A percentile compares a stretch with the other conserved stretches of the same genome.
These are phyloP conservation scores for Brassica napus DNA, from an alignment of 345 rosid species.

Conservation along the genomic window DNA sequence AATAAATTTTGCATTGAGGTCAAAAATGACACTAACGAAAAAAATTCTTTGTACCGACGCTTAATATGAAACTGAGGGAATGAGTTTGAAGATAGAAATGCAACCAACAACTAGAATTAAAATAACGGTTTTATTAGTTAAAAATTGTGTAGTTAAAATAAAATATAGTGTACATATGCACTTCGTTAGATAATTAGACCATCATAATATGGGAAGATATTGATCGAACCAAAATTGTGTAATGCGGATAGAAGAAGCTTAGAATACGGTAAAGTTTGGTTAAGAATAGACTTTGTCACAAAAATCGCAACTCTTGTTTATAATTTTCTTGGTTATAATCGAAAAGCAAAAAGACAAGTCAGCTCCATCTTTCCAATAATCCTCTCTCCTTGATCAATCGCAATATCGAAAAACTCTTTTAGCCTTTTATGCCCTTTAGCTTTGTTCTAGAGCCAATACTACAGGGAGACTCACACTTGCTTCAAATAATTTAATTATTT, in stretches of 20 bases:
- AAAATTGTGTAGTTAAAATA: too few species aligned
- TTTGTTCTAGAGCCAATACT: slow-evolving; percentile 42
- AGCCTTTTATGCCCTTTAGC: slow-evolving; percentile 31
- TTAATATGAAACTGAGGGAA: too few species aligned
- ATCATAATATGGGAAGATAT: neutral
- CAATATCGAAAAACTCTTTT: slow-evolving; percentile 5
- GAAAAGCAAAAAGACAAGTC: slow-evolving; percentile 30
- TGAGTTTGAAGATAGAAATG: too few species aligned
- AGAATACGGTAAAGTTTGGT: neutral
- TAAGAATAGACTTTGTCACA: neutral
- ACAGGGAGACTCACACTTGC: neutral
- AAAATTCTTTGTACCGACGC: too few species aligned
- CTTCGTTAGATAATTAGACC: neutral
- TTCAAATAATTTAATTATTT: neutral
- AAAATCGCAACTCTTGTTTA: neutral
- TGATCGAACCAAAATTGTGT: neutral
- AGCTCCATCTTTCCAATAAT: slow-evolving; percentile 27
- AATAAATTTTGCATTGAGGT: too few species aligned
- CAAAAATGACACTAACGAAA: too few species aligned
- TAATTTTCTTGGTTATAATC: neutral
- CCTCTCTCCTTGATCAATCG: neutral
- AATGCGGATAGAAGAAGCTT: neutral
- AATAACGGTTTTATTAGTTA: too few species aligned
- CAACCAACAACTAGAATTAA: too few species aligned
- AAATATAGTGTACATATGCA: too few species aligned